phyloP scores from a whole-genome alignment of 345 rosid species.

The Gossypium australe region DNA sequence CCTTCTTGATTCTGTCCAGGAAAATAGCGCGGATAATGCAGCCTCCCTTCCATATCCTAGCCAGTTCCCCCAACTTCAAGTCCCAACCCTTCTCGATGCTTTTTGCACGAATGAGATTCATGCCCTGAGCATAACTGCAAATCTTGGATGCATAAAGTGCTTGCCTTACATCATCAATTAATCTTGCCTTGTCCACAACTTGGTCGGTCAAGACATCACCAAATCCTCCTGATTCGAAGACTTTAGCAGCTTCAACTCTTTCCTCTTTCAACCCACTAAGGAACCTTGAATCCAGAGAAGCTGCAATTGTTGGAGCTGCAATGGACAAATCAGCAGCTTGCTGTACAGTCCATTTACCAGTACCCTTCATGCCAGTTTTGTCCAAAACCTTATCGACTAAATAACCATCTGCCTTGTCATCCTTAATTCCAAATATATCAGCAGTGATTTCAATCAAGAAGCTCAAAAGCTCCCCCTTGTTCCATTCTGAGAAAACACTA shows the following conservation, averaged over 20 bases:
- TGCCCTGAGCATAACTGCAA: slow-evolving; percentile 96
- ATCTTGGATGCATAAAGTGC: slow-evolving; percentile 96
- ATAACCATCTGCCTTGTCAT: slow-evolving; percentile 80
- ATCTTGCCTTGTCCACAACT: slow-evolving; percentile 71
- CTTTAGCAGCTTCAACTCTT: slow-evolving; percentile 79
- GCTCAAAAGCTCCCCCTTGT: slow-evolving; percentile 90
- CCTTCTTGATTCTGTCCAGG: slow-evolving; percentile 95
- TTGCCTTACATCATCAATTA: slow-evolving; percentile 80
- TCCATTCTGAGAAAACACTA: slow-evolving; percentile 77
- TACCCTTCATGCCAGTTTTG: slow-evolving; percentile 98
- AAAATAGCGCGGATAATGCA: slow-evolving; percentile 93
- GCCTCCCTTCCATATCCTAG: slow-evolving; percentile 99
- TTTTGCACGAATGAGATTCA: slow-evolving; percentile 94
- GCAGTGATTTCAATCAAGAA: slow-evolving; percentile 94
- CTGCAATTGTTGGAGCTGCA: slow-evolving; percentile 95
- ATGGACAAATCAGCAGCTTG: slow-evolving; percentile 96
- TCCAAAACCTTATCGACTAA: slow-evolving; percentile 95
- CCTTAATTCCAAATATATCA: slow-evolving; percentile 81
- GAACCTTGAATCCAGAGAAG: slow-evolving; percentile 89
- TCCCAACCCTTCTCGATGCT: slow-evolving; percentile 88
- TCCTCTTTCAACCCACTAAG: slow-evolving; percentile 94
- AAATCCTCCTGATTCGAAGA: slow-evolving; percentile 74
- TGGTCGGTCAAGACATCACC: slow-evolving; percentile 59
- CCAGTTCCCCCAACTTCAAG: slow-evolving; percentile 82
- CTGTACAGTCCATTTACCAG: slow-evolving; percentile 99